Percentiles rank a stretch among this genome's conserved stretches.
Evolutionary conservation across 2,329 filamentous ascomycete species (phyloP).

Genomic region (Colletotrichum horii): DNA sequence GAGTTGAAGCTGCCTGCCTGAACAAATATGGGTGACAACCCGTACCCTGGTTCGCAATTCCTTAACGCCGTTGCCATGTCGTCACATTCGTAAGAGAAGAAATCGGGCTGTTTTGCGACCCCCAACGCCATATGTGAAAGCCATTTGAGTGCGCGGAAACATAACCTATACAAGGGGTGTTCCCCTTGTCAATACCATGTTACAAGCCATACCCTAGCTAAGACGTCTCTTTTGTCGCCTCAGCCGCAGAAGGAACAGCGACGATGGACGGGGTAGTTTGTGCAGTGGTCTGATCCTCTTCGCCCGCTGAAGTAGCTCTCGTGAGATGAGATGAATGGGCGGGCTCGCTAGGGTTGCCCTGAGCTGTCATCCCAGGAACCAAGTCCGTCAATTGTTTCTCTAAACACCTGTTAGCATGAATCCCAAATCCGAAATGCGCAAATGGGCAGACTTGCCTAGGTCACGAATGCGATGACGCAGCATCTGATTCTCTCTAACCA

Average conservation of each 20-base stretch:
- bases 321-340: conserved; percentile 53
- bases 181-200: background rate
- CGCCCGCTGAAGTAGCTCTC: conserved; percentile 49
- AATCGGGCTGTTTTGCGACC: background rate
- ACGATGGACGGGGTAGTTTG: background rate
- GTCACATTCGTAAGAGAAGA: background rate
- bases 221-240: background rate
- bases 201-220: background rate
- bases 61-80: background rate
- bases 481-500: conserved; percentile 84
- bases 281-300: conserved; percentile 32
- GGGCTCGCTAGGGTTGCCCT: conserved; percentile 49
- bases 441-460: conserved; percentile 57
- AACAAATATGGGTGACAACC: background rate
- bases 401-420: conserved; percentile 30
- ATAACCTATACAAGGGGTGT: background rate
- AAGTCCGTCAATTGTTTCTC: conserved; percentile 59
- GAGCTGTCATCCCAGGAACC: conserved; percentile 29
- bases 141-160: background rate
- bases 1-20: background rate
- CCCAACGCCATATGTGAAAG: background rate
- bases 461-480: conserved; percentile 76
- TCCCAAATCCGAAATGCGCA: background rate
- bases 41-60: background rate
- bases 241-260: background rate